Conservation (phyloP, 2,329 filamentous ascomycete genomes). For the Fusarium subglutinans region DNA sequence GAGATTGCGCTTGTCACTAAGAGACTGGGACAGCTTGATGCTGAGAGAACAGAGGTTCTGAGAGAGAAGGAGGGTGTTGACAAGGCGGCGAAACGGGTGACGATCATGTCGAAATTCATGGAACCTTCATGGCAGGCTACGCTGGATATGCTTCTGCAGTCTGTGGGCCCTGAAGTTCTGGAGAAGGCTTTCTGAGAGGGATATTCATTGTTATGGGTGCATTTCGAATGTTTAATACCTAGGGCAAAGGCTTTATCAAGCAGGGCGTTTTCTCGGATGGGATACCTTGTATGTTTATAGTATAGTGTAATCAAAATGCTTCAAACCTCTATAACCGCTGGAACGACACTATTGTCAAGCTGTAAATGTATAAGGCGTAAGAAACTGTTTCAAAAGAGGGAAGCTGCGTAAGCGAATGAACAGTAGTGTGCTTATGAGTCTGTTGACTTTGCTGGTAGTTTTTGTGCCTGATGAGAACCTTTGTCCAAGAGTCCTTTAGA, state of each 20-base stretch:
- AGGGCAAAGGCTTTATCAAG: not conserved
- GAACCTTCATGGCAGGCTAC: not conserved
- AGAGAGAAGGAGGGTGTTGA: not conserved
- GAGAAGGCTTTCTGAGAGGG: not conserved
- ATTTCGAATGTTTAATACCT: not conserved
- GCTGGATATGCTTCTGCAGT: not conserved
- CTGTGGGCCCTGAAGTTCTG: not conserved
- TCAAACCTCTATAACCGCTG: not conserved
- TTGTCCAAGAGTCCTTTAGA: fast-evolving
- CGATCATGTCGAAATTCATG: not conserved
- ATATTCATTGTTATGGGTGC: not conserved
- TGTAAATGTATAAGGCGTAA: fast-evolving
- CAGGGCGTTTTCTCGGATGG: not conserved
- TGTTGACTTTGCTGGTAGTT: fast-evolving
- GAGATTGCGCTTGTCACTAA: not conserved
- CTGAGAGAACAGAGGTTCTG: not conserved
- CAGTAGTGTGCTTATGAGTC: fast-evolving
- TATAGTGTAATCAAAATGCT: not conserved
- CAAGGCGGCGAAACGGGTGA: not conserved
- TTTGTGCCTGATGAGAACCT: not conserved
- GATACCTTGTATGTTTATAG: not conserved
- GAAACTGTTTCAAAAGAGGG: not conserved
- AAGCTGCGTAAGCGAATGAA: too few species aligned
- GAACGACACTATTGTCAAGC: not conserved
- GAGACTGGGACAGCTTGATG: not conserved